Percentiles rank a stretch among this genome's conserved stretches.
Evolutionary conservation across 2,329 filamentous ascomycete species (phyloP).

Genomic region (Cercospora zeina): DNA sequence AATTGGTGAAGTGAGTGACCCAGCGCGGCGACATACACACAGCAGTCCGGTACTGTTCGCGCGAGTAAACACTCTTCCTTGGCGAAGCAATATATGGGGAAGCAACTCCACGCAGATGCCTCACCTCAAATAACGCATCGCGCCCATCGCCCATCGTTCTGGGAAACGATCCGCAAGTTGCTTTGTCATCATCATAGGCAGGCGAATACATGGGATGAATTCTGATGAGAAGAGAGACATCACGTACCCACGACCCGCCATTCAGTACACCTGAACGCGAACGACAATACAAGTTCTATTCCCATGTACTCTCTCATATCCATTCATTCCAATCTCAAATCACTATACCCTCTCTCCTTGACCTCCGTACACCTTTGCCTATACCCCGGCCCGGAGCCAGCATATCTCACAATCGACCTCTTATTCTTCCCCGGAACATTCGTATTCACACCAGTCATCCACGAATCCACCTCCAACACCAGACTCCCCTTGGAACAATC

Average conservation of each 20-base stretch:
- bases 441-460: slow-evolving; percentile 59
- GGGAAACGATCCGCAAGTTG: too few relatives aligned
- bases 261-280: too few relatives aligned
- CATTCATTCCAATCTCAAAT: slow-evolving; percentile 24
- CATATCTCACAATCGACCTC: slow-evolving; percentile 51
- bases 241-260: not conserved
- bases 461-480: slow-evolving; percentile 53
- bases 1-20: not conserved
- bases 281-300: not conserved
- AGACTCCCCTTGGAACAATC: slow-evolving; percentile 50
- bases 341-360: slow-evolving; percentile 31
- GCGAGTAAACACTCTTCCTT: too few relatives aligned
- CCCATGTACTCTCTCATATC: not conserved
- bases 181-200: too few relatives aligned
- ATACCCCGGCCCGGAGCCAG: slow-evolving; percentile 50
- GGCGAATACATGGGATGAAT: too few relatives aligned
- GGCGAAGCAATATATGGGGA: too few relatives aligned
- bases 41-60: not conserved
- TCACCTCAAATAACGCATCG: too few relatives aligned
- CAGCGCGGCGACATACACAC: too few relatives aligned
- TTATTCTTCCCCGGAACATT: slow-evolving; percentile 52
- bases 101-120: too few relatives aligned
- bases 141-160: too few relatives aligned
- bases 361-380: slow-evolving; percentile 40
- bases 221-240: not conserved